Evolutionary conservation across 1,284 basidiomycete species (phyloP), one percentile per base, ranked within the genome.

Genomic region (Phellinidium pouzarii): DNA sequence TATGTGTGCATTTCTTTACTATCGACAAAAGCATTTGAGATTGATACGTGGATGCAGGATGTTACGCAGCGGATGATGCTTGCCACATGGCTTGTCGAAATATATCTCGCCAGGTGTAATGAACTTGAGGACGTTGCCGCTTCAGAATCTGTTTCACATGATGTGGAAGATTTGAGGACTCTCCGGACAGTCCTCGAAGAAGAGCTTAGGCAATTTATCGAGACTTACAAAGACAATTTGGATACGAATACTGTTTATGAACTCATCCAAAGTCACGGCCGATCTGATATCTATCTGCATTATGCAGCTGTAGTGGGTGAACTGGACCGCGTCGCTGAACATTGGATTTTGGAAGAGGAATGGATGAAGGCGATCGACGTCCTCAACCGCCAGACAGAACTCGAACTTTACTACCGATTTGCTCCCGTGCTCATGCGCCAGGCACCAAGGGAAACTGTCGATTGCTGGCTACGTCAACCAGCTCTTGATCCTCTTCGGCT

Each of bases 21-120:
- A 37, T 12, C n/a, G n/a, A 48, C 44, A 20, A 22, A 22, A 31
- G 20, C 50, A 37, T 5, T 12, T 14, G 27, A 8, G 19, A 44
- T 44, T 19, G 14, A 4, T 14, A n/a, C n/a, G 14, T 29, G n/a
- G 43, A 50, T 52, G 17, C 58, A 94, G 91, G 92, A 96, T 61
- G 61, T 91, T 44, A 93, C 91, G 0, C 94, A 97, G 66, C 79
- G 96, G 29, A 94, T 95, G 86, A 95, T 99, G 87, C 75, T 99
- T 6, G 94, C 96, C 1, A 98, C 94, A 0, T 99, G 96, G 96
- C 84, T 99, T 5, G 86, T 96, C 26, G 96, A 99, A 68, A 94
- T 99, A 59, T 98, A 94, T 65, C 80, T 99, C 20, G 89, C 87
- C 69, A 98, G 96, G 72, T 93, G 93, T 67, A 95, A 97, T 63